phyloP scores from a whole-genome alignment of 208 protist species.

The Trypanosoma grayi region DNA sequence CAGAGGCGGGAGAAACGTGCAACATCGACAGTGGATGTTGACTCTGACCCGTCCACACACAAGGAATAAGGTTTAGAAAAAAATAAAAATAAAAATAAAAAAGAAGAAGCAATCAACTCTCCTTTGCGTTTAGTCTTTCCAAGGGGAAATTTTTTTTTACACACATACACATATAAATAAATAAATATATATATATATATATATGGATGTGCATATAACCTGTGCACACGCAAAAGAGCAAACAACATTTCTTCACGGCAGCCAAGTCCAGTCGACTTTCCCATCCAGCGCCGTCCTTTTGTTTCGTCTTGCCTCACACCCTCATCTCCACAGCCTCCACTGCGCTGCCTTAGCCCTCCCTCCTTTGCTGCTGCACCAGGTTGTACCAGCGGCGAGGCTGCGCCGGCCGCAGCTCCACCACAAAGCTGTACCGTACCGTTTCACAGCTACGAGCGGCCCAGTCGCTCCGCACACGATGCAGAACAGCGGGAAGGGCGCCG shows the following conservation, averaged over 20 bases:
- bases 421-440: conserved; percentile 48
- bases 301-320: too few species aligned
- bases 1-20: too few species aligned
- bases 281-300: too few species aligned
- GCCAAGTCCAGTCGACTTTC: too few species aligned
- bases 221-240: conserved; percentile 3
- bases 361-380: conserved; percentile 32
- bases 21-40: too few species aligned
- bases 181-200: conserved; percentile 11
- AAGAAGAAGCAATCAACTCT: background rate
- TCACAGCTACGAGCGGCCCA: conserved; percentile 32
- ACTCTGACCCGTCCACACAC: too few species aligned
- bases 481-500: conserved; percentile 33
- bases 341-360: background rate
- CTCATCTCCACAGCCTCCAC: too few species aligned
- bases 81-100: conserved; percentile 9
- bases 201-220: background rate
- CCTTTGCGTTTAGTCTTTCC: background rate
- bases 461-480: conserved; percentile 58
- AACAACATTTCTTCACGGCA: too few species aligned
- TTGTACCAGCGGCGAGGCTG: conserved; percentile 29
- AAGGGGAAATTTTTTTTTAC: background rate
- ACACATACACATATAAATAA: background rate
- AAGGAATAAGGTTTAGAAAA: background rate
- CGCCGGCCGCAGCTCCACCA: conserved; percentile 68